Conservation (phyloP, 768 basidiomycete species). For the Kwoniella sp. region DNA sequence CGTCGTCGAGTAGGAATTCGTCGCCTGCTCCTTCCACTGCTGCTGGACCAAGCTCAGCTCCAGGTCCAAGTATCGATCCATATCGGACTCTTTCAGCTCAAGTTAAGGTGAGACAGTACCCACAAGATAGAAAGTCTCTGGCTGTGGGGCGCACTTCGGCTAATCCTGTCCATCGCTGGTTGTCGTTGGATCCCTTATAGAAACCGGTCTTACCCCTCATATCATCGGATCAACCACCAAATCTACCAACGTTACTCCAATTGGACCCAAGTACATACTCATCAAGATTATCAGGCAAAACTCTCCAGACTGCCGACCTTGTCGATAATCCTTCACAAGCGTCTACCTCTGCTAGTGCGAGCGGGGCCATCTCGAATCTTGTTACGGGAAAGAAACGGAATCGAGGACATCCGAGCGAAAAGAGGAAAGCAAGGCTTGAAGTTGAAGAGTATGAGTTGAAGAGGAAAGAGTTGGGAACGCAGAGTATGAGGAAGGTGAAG, state of each 20-base stretch:
- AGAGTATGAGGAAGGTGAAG: conserved; percentile 28
- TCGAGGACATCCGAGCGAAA: conserved; percentile 29
- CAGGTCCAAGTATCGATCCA: conserved; percentile 14
- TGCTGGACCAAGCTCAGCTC: background rate
- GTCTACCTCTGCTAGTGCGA: background rate
- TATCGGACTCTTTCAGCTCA: conserved; percentile 23
- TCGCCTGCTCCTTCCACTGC: conserved; percentile 6
- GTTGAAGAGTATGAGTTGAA: conserved; percentile 8
- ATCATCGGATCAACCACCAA: conserved; percentile 24
- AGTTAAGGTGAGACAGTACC: conserved; percentile 19
- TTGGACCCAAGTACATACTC: conserved; percentile 36
- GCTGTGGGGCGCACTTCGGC: no score
- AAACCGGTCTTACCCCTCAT: conserved; percentile 40
- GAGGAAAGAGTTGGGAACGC: conserved; percentile 23
- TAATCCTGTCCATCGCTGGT: no score
- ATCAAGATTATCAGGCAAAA: conserved; percentile 40
- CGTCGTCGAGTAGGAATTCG: conserved; percentile 16
- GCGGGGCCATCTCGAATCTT: conserved; percentile 16
- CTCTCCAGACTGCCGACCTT: conserved; percentile 30
- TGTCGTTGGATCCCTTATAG: conserved; percentile 18
- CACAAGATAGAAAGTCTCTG: no score
- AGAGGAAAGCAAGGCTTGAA: conserved; percentile 16
- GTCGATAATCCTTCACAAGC: background rate
- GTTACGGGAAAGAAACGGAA: conserved; percentile 40
- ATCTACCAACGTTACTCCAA: conserved; percentile 30